phyloP scores from a whole-genome alignment of 2,329 filamentous ascomycete genomes.

The Botrytis elliptica region DNA sequence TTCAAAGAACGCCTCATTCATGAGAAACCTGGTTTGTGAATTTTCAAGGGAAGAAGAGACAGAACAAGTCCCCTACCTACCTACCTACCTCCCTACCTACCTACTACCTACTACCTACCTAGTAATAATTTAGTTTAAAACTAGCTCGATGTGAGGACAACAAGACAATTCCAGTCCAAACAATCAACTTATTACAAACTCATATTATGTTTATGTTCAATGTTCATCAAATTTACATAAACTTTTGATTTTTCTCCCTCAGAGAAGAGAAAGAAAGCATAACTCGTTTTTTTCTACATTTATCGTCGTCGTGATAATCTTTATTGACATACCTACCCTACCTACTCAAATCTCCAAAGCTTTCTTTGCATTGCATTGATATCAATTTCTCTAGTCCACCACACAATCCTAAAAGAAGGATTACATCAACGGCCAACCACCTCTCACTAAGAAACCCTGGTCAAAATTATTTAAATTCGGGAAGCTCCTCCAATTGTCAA shows the following conservation, averaged over 20 bases:
- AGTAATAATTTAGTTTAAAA: neutral
- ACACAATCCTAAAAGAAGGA: neutral
- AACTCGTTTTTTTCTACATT: neutral
- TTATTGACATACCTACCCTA: neutral
- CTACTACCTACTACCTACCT: too few species aligned
- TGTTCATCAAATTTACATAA: slow-evolving; percentile 1
- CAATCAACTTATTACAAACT: neutral
- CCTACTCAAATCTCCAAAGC: neutral
- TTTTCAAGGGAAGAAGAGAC: neutral
- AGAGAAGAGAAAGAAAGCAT: neutral
- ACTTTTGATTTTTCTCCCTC: neutral
- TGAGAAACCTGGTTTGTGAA: neutral
- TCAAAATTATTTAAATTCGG: slow-evolving; percentile 13
- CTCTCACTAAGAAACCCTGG: neutral
- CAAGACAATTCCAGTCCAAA: neutral
- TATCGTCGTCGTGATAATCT: neutral
- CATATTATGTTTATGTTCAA: neutral
- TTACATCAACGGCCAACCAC: neutral
- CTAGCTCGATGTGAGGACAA: slow-evolving; percentile 19
- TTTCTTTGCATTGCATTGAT: neutral
- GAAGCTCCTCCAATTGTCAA: slow-evolving; percentile 1
- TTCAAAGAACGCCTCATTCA: neutral
- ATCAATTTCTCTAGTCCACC: neutral
- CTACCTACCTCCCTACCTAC: too few species aligned
- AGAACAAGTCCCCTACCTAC: neutral